Base-by-base conservation (phyloP, 169 alveolate genomes). In the Eimeria sp. region DNA sequence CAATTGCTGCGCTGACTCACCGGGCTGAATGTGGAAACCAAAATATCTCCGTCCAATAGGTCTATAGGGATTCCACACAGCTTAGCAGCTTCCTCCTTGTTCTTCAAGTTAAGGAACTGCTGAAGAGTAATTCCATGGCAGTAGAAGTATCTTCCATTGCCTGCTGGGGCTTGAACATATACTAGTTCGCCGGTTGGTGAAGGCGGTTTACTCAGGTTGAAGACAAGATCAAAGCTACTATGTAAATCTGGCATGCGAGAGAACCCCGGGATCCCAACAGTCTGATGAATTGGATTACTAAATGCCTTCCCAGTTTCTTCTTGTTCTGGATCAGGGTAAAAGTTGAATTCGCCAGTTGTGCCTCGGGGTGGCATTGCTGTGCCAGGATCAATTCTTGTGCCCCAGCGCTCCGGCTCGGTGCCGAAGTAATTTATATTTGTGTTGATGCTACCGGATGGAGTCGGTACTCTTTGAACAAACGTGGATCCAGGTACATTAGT, bases 401-500 rank as follows among this genome's bases (percentile, higher is more conserved):
- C 80, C 93, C 93, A 86, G 11, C 93, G 76, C 27, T 63, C 82
- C 63, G 93, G 93, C 27, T 63, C 65, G 34, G 51, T 4, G 18
- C 93, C 93, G 43, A 86, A 86, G 63, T 86, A 86, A 51, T 7
- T 63, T 3, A 86, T 61, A 3, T 34, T 18, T 2, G 82, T 86
- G 58, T 22, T 73, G 9, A 57, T 58, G 82, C 11, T 40, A 43
- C 93, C 93, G 27, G 49, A 34, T 3, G 93, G 80, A 25, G 30
- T 45, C n/a, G 93, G 93, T 43, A 86, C 61, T 43, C 49, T 86
- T 25, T 86, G 93, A 16, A 63, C 80, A 63, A 58, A 86, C 61
- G 93, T 86, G 63, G 93, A 75, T 61, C 93, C 93, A 86, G 93
- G 93, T 22, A 63, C 93, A 45, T 86, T 86, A 61, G 22, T 61